Evolutionary conservation across 2,329 filamentous ascomycete genomes (phyloP), one percentile per base, ranked within the genome.

Genomic region (Neonectria coccinea): DNA sequence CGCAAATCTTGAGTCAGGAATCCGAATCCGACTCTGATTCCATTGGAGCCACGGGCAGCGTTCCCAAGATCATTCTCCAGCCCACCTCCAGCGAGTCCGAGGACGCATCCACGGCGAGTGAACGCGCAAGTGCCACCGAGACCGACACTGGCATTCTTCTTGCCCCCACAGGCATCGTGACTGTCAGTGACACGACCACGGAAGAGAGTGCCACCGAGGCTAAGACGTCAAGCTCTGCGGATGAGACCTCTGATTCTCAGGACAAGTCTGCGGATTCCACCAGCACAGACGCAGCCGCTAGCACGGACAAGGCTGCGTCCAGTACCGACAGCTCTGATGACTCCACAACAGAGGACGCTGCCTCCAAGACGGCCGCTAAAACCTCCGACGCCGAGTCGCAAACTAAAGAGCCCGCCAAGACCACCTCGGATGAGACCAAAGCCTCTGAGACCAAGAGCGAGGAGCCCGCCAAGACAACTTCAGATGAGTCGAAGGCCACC

Each of bases 101-200:
- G 33, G 65, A 64, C 39, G 62, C 62, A 12, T 60, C 62, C 11
- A 69, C 69, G 14, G 61, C 67, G 2, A 61, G 66, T 6, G 56
- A 67, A 48, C 59, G 61, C n/a, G 58, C 16, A 9, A 61, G 39
- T 11, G 55, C 59, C 4, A 58, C 65, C 6, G 69, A 70, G 11
- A 59, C 68, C 22, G 70, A 71, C 16, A 73, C 70, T 36, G 68
- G 67, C 5, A 73, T 76, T 52, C 65, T 76, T 8, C 59, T 72
- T 48, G 73, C 67, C 5, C 73, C 73, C 4, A 70, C 72, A 4
- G 73, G 72, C 25, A 68, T 74, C 22, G 66, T 74, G 25, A 71
- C 55, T 9, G 50, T 54, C 10, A 63, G 39, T 33, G 36, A 45
- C 20, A 56, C 66, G 29, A 69, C 39, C 31, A 59, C 69, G 18